Evolutionary conservation across 805 yeast species (phyloP).

Genomic region (Schwanniomyces vanrijiae): DNA sequence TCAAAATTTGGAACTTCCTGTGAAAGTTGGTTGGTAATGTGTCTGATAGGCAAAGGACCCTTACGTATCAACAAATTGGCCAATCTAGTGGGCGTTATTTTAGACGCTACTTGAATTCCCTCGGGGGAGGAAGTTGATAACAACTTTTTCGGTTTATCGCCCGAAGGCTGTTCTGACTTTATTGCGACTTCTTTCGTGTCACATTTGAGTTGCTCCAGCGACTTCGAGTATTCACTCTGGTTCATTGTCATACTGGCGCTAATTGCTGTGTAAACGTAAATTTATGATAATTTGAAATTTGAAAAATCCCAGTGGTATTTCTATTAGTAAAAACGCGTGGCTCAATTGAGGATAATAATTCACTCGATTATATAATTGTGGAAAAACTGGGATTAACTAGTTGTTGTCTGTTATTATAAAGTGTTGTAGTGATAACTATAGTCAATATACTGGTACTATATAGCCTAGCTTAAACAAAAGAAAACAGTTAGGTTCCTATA

Average conservation of each 20-base stretch:
- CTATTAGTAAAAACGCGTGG: background rate
- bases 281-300: background rate
- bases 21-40: conserved; percentile 77
- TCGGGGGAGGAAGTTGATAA: conserved; percentile 82
- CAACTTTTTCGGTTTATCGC: conserved; percentile 15
- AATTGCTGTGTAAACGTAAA: background rate
- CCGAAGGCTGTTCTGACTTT: conserved; percentile 3
- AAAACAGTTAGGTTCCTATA: background rate
- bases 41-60: conserved; percentile 90
- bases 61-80: conserved; percentile 66
- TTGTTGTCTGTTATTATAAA: background rate
- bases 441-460: background rate
- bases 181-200: background rate
- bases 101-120: conserved; percentile 83
- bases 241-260: background rate
- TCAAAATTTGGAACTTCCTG: conserved; percentile 78
- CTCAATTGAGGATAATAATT: background rate
- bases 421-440: background rate
- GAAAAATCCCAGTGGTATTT: background rate
- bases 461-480: background rate
- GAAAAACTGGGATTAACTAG: background rate
- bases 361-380: background rate
- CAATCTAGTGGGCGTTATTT: conserved; percentile 77
- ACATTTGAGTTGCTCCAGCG: background rate
- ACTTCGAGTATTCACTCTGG: background rate